phyloP scores from a whole-genome alignment of 2,329 filamentous ascomycete genomes.

The Periconia digitata region DNA sequence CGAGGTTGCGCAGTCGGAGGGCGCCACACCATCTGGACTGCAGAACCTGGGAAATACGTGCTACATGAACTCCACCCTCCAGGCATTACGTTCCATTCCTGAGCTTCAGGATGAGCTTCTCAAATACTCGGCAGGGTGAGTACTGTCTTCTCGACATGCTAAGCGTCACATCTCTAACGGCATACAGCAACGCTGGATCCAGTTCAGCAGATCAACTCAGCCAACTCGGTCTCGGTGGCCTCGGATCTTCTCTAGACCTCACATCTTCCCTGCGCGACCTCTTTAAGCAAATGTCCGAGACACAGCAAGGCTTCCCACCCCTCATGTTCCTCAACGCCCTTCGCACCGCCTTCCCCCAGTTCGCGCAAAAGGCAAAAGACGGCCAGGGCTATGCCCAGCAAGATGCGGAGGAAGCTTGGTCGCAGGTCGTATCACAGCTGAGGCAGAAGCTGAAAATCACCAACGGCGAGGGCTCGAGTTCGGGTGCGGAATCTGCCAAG shows the following conservation, averaged over 20 bases:
- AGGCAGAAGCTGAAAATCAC: conserved; percentile 74
- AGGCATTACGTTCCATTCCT: conserved; percentile 83
- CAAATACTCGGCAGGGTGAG: conserved; percentile 57
- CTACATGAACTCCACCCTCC: conserved; percentile 97
- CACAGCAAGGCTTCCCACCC: conserved; percentile 83
- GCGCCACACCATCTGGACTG: conserved; percentile 83
- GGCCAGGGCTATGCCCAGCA: conserved; percentile 92
- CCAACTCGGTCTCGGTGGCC: conserved; percentile 59
- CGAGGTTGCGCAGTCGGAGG: conserved; percentile 78
- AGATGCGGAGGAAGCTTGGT: conserved; percentile 98
- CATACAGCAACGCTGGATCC: conserved; percentile 30
- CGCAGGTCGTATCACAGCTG: conserved; percentile 85
- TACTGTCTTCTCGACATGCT: no score
- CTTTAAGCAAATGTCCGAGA: conserved; percentile 87
- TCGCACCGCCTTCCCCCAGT: conserved; percentile 81
- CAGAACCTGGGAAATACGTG: conserved; percentile 96
- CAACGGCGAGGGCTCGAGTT: conserved; percentile 41
- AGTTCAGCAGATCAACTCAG: conserved; percentile 39
- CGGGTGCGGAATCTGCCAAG: conserved; percentile 36
- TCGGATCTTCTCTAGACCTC: conserved; percentile 67
- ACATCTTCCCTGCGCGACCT: conserved; percentile 77
- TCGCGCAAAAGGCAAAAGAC: conserved; percentile 82
- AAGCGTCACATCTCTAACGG: not conserved
- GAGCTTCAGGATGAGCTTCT: conserved; percentile 81
- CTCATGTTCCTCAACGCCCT: conserved; percentile 80